phyloP scores from a whole-genome alignment of 2,329 filamentous ascomycete genomes.

The Colletotrichum melonis region DNA sequence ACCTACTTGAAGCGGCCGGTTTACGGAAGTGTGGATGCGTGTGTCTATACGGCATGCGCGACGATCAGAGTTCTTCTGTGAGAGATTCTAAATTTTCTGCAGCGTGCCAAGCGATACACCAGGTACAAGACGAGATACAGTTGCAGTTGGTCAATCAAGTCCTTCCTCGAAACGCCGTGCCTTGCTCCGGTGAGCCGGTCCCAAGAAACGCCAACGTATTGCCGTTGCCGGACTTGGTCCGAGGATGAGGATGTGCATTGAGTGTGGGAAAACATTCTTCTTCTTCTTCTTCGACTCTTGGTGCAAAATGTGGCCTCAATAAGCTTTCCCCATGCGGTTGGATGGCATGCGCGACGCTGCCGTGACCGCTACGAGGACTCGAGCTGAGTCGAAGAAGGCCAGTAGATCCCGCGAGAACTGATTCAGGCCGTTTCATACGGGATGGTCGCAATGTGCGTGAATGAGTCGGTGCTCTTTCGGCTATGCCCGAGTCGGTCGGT shows the following conservation, averaged over 20 bases:
- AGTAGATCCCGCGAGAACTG: slow-evolving; percentile 21
- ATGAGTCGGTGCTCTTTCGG: slow-evolving; percentile 11
- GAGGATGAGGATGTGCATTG: neutral
- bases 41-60: neutral
- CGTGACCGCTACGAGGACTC: neutral
- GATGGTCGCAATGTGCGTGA: slow-evolving; percentile 13
- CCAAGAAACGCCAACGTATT: slow-evolving; percentile 19
- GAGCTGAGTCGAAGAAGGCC: slow-evolving; percentile 2
- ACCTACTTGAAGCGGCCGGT: neutral
- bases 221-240: slow-evolving; percentile 9
- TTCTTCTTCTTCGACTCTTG: neutral
- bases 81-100: neutral
- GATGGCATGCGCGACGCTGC: neutral
- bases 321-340: neutral
- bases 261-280: neutral
- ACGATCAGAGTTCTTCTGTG: neutral
- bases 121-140: slow-evolving; percentile 3
- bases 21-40: neutral
- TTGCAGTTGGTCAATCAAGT: slow-evolving; percentile 20
- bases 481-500: slow-evolving; percentile 17
- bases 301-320: neutral
- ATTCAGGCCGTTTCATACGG: slow-evolving; percentile 33
- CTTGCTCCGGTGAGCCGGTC: neutral
- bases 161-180: slow-evolving; percentile 19
- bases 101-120: neutral